Conservation (phyloP, 176 grass and related monocot species). For the Carex parvula region DNA sequence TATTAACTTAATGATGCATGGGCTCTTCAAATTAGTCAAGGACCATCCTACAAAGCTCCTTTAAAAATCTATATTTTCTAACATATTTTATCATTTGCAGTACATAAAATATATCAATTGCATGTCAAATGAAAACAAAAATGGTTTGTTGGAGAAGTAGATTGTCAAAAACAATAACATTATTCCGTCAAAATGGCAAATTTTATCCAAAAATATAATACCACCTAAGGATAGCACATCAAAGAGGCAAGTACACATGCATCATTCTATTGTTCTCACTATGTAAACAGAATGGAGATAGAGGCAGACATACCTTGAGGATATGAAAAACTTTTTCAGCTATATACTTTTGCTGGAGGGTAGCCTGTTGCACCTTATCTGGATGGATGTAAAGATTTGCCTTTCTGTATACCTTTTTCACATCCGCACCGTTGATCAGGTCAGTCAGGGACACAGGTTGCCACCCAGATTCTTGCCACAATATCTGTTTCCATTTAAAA, state of each 20-base stretch:
- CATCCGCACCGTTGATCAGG: too few species aligned
- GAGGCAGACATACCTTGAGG: slow-evolving; percentile 35
- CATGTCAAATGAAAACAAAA: not conserved
- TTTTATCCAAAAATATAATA: not conserved
- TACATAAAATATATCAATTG: not conserved
- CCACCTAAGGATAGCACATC: too few species aligned
- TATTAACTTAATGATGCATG: not conserved
- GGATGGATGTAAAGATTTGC: too few species aligned
- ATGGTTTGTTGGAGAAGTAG: too few species aligned
- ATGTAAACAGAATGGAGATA: not conserved
- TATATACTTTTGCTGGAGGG: slow-evolving; percentile 43
- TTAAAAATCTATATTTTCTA: not conserved
- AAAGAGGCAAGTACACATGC: slow-evolving; percentile 1
- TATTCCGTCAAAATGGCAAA: not conserved
- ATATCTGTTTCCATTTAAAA: slow-evolving; percentile 23
- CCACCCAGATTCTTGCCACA: slow-evolving; percentile 28
- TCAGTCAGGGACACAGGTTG: too few species aligned
- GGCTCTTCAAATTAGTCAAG: not conserved
- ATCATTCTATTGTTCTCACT: not conserved
- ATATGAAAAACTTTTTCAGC: slow-evolving; percentile 51
- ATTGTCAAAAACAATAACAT: not conserved
- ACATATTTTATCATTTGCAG: not conserved
- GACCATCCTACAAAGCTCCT: not conserved
- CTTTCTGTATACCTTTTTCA: too few species aligned
- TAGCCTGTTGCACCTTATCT: slow-evolving; percentile 37